phyloP scores from a whole-genome alignment of 257 asterid species.

The Solanum ossicruentum region DNA sequence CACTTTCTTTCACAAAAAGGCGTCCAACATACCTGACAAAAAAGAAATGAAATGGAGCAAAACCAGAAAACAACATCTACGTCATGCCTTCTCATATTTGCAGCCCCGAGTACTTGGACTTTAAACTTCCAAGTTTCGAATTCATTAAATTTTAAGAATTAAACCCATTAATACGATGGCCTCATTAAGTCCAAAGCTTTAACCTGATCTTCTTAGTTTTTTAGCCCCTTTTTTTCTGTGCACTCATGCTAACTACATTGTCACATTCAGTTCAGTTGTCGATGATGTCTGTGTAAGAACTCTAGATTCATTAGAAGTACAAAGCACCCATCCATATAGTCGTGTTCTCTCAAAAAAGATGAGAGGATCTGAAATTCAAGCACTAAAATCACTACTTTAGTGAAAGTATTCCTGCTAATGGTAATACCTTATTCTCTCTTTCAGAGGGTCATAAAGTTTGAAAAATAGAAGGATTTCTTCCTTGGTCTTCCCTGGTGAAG shows the following conservation, averaged over 20 bases:
- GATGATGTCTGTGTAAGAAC: not conserved
- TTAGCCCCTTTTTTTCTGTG: not conserved
- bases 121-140: no score
- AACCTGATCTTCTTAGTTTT: not conserved
- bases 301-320: not conserved
- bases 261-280: no score
- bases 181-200: not conserved
- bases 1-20: slow-evolving; percentile 45
- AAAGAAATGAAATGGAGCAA: not conserved
- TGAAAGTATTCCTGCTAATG: not conserved
- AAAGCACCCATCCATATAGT: not conserved
- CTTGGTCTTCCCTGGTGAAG: slow-evolving; percentile 6
- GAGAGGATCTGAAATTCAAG: not conserved
- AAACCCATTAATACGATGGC: not conserved
- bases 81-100: not conserved
- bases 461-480: slow-evolving; percentile 63
- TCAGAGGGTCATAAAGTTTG: slow-evolving; percentile 55
- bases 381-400: not conserved
- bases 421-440: slow-evolving; percentile 46
- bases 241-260: no score
- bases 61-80: not conserved
- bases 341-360: not conserved
- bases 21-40: slow-evolving; percentile 54
- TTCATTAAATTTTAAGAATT: no score
- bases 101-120: no score